Evolutionary conservation across 2,329 filamentous ascomycete species (phyloP).

Genomic region (Biscogniauxia sp.): DNA sequence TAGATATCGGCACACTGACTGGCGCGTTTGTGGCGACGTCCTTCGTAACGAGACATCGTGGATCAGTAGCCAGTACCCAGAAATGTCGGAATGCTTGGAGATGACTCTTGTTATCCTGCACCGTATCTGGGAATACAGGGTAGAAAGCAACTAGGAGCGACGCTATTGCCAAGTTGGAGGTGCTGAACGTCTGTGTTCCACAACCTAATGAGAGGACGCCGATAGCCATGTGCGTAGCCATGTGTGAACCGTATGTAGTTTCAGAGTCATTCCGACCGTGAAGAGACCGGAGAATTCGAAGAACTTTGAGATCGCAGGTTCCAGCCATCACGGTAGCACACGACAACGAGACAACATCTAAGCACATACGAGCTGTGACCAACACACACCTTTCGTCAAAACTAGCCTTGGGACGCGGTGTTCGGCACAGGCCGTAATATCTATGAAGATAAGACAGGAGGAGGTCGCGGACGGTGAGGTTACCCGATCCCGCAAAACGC

Average conservation of each 20-base stretch:
- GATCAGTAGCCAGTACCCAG: slow-evolving; percentile 91
- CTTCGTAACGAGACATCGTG: slow-evolving; percentile 82
- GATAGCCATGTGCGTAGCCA: slow-evolving; percentile 89
- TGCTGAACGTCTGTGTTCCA: slow-evolving; percentile 88
- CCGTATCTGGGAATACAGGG: slow-evolving; percentile 81
- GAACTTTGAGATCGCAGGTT: slow-evolving; percentile 81
- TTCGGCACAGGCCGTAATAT: slow-evolving; percentile 72
- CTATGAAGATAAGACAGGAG: slow-evolving; percentile 82
- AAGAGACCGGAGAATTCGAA: slow-evolving; percentile 80
- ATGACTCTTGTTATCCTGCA: slow-evolving; percentile 92
- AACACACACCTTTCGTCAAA: slow-evolving; percentile 86
- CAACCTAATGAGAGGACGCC: slow-evolving; percentile 89
- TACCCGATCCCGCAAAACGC: slow-evolving; percentile 71
- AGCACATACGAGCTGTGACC: slow-evolving; percentile 83
- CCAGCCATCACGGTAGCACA: slow-evolving; percentile 92
- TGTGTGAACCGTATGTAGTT: slow-evolving; percentile 88
- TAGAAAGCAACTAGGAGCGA: slow-evolving; percentile 90
- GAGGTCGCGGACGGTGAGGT: slow-evolving; percentile 71
- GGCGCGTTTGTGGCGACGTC: slow-evolving; percentile 83
- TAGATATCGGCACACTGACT: slow-evolving; percentile 67
- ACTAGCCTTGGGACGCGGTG: slow-evolving; percentile 33
- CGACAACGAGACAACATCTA: slow-evolving; percentile 81
- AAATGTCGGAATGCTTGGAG: slow-evolving; percentile 95
- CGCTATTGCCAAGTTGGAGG: slow-evolving; percentile 81
- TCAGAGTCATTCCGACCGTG: slow-evolving; percentile 84